Evolutionary conservation across 805 yeast species (phyloP).

Genomic region (Myxozyma mucilagina): DNA sequence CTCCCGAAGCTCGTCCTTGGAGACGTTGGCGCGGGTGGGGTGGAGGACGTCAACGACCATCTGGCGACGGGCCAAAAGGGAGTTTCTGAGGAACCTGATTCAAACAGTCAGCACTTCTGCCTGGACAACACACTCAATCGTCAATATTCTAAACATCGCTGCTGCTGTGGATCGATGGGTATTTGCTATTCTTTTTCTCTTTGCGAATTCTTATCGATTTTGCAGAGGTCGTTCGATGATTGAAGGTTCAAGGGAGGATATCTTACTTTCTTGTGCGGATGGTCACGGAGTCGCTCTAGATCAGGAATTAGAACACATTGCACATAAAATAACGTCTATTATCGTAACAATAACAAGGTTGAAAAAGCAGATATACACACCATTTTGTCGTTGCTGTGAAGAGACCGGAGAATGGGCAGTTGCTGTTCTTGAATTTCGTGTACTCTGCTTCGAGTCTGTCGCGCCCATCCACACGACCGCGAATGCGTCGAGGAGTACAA

Average conservation of each 20-base stretch:
- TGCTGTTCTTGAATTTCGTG: constrained; percentile 5
- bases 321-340: neutral
- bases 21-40: constrained; percentile 98
- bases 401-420: constrained; percentile 2
- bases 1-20: constrained; percentile 99
- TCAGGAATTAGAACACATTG: neutral
- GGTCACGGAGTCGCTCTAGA: constrained; percentile 83
- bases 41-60: constrained; percentile 99
- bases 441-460: constrained; percentile 1
- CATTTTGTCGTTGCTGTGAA: constrained; percentile 17
- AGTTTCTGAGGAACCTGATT: constrained; percentile 84
- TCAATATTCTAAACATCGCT: neutral
- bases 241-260: neutral
- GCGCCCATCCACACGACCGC: neutral
- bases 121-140: neutral
- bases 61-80: constrained; percentile 98
- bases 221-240: neutral
- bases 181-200: neutral
- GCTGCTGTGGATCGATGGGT: neutral
- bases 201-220: too few species aligned
- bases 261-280: constrained; percentile 91
- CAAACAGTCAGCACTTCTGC: neutral
- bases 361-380: neutral
- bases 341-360: neutral
- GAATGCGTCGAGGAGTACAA: neutral